Evolutionary conservation across 2,329 filamentous ascomycete species (phyloP), one percentile per base, ranked within the genome.

Genomic region (Phyllachora maydis): DNA sequence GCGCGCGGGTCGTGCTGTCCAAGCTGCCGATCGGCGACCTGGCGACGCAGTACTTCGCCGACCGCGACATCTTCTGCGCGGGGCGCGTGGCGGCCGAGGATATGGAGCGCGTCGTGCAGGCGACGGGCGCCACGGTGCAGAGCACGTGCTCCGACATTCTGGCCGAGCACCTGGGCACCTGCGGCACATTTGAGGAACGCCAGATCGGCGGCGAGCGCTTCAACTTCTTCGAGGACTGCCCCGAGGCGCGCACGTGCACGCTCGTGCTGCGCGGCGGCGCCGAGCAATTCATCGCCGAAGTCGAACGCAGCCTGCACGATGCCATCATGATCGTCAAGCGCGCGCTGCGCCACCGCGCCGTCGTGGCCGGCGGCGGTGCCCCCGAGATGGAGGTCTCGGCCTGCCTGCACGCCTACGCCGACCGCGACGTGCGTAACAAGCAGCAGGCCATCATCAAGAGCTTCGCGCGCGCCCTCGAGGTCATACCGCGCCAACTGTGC

Each of bases 261-360:
- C 60, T 98, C 11, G 71, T 98, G 19, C 72, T 98, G 32, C 78
- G 88, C 43, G 88, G 88, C 41, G 88, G 88, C 34, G 88, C 88
- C 17, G 88, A 98, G 58, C 88, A 98, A 49, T 98, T 98, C 55
- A 98, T 98, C 39, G 88, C 88, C 28, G 88, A 98, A 50, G 88
- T 93, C 2, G 88, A 98, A 59, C 78, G 88, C 33, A 92, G 81
- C 44, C 65, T 98, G 35, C 88, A 98, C 59, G 88, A 98, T 42
- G 88, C 88, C 38, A 95, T 98, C 52, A 98, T 98, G 88, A 92
- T 98, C 41, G 88, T 98, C 44, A 95, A 95, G 68, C 82, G 90
- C 31, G 81, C 88, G 14, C 81, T 95, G 50, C 81, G 79, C 57
- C 91, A 95, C 60, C 74, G 74, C 43, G 77, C 68, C 44, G 92